Percentiles rank a stretch among this genome's conserved stretches.
phyloP scores from a whole-genome alignment of 2,329 filamentous ascomycete species.

The Ophioceras dolichostomum region DNA sequence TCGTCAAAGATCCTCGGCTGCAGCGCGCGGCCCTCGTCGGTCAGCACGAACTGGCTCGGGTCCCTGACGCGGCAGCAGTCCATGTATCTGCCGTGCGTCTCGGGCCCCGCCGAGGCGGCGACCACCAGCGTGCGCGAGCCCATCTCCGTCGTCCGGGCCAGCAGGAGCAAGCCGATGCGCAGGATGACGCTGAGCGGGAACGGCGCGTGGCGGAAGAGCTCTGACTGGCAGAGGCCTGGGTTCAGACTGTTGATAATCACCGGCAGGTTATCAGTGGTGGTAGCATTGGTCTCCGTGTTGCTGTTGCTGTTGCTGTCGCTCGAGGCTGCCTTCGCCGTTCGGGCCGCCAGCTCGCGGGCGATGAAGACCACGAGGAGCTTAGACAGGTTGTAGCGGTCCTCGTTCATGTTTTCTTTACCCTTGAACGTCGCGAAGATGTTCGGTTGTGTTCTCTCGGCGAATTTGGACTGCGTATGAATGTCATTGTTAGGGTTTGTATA shows the following conservation, averaged over 20 bases:
- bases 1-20: conserved; percentile 28
- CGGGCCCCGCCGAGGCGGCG: conserved; percentile 21
- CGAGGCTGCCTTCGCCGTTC: conserved; percentile 12
- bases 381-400: conserved; percentile 21
- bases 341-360: conserved; percentile 20
- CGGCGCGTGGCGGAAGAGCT: conserved; percentile 21
- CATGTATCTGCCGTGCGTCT: conserved; percentile 28
- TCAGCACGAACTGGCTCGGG: conserved; percentile 19
- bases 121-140: conserved; percentile 25
- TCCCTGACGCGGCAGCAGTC: conserved; percentile 16
- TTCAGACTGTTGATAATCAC: conserved; percentile 25
- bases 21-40: conserved; percentile 21
- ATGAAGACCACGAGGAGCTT: conserved; percentile 21
- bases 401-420: conserved; percentile 10
- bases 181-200: conserved; percentile 15
- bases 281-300: too few relatives aligned
- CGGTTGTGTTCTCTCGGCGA: conserved; percentile 16
- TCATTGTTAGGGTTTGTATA: too few relatives aligned
- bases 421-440: conserved; percentile 21
- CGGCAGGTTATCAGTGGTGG: conserved; percentile 4
- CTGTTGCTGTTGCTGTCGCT: conserved; percentile 7
- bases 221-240: conserved; percentile 27
- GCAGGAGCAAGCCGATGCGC: conserved; percentile 6
- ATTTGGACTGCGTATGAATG: too few relatives aligned
- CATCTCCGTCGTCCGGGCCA: conserved; percentile 24